Evolutionary conservation across 768 basidiomycete genomes (phyloP), one percentile per base, ranked within the genome.

Genomic region (Pleurotus platypus): DNA sequence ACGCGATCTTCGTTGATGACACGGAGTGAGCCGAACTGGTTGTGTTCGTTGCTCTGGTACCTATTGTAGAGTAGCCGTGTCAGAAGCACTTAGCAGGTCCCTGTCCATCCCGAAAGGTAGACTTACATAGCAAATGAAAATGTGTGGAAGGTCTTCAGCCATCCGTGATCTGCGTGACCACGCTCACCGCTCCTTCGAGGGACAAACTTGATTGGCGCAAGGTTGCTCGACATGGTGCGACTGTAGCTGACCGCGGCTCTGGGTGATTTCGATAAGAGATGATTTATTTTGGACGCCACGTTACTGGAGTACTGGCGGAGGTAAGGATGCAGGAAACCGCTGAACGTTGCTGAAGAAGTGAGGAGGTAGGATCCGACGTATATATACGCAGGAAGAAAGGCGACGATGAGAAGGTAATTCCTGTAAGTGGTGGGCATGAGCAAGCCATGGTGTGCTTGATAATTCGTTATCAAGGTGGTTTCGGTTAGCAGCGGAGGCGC

Each of bases 1-100:
- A 95, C 90, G n/a, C 91, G 86, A 63, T 94, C 92, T 70, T 97
- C 94, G 72, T 97, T 97, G 70, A 98, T 87, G 37, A 98, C 91
- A 7, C 94, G 83, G 1, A 98, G 81, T 13, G 83, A 64, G 1
- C 94, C 91, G 61, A 84, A 95, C 1, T 75, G 71, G 46, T 83
- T 75, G 61, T 85, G 85, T 1, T 72, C 54, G 6, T 66, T 60
- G 46, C 88, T 86, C 40, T 83, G 77, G 67, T 93, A 96, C 64
- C 81, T 85, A 35, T 12, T 26, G 24, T 12, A 42, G 27, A 15
- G 27, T 47, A 27, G 37, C 8, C 5, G 27, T 11, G 12, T 30
- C n/a, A 13, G 60, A 5, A 54, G 18, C 20, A 20, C 20, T 20
- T 20, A 20, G 20, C 48, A 12, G 27, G 2, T 45, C 2, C 30